Evolutionary conservation across 148 eudicot species (phyloP).

Genomic region (Chenopodium formosanum): DNA sequence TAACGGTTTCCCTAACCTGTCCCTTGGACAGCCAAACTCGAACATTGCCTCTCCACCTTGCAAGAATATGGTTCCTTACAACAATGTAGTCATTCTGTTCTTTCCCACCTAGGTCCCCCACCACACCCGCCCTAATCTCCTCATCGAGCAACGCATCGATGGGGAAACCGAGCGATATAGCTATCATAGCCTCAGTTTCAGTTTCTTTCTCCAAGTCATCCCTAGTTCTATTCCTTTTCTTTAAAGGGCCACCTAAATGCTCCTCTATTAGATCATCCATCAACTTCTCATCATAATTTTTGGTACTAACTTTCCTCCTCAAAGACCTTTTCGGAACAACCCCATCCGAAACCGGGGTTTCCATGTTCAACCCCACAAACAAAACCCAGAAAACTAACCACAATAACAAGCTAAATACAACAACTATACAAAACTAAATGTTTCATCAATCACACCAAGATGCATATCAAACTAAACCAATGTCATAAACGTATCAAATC

Average conservation of each 20-base stretch:
- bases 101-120: slow-evolving; percentile 65
- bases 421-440: not conserved
- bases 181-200: slow-evolving; percentile 83
- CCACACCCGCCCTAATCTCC: slow-evolving; percentile 83
- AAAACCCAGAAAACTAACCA: not conserved
- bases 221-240: slow-evolving; percentile 59
- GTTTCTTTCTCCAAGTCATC: slow-evolving; percentile 86
- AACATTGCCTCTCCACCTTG: slow-evolving; percentile 83
- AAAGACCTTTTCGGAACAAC: slow-evolving; percentile 47
- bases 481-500: not conserved
- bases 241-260: slow-evolving; percentile 60
- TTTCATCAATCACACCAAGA: slow-evolving; percentile 16
- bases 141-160: slow-evolving; percentile 78
- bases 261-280: slow-evolving; percentile 81
- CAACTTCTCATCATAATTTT: slow-evolving; percentile 73
- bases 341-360: slow-evolving; percentile 43
- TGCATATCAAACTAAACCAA: no score
- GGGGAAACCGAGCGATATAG: slow-evolving; percentile 84
- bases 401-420: slow-evolving; percentile 7
- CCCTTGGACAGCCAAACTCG: slow-evolving; percentile 68
- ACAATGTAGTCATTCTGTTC: slow-evolving; percentile 94
- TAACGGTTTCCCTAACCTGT: slow-evolving; percentile 77
- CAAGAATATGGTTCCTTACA: slow-evolving; percentile 87
- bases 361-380: slow-evolving; percentile 22
- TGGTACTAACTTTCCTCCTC: slow-evolving; percentile 54